Evolutionary conservation across 129 eudicot species (phyloP).

Genomic region (Chrysanthemum makinoi): DNA sequence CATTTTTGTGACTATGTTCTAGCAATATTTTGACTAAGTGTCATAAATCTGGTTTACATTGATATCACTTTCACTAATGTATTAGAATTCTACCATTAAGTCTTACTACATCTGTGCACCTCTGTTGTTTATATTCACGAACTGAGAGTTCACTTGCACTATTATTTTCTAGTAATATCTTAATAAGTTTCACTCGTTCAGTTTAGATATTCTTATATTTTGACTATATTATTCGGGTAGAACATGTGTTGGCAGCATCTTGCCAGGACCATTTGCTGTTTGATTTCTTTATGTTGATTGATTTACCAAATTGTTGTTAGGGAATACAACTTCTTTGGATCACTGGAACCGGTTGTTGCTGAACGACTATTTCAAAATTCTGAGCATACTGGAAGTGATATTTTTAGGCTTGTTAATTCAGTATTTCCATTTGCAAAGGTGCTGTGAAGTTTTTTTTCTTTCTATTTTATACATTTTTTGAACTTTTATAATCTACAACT

Average conservation of each 20-base stretch:
- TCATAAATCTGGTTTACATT: too few relatives aligned
- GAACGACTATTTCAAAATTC: conserved; percentile 84
- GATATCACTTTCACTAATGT: neutral
- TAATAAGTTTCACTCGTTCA: neutral
- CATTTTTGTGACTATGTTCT: too few relatives aligned
- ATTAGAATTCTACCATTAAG: conserved; percentile 12
- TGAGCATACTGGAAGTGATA: conserved; percentile 75
- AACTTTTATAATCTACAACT: too few relatives aligned
- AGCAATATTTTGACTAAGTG: too few relatives aligned
- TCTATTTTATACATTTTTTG: neutral
- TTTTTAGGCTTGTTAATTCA: conserved; percentile 72
- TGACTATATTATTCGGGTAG: too few relatives aligned
- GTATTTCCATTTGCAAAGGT: conserved; percentile 77
- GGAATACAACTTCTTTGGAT: conserved; percentile 53
- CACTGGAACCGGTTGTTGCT: conserved; percentile 69
- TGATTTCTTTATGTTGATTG: conserved; percentile 13
- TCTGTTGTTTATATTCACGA: conserved; percentile 9
- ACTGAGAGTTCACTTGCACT: neutral
- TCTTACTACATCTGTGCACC: neutral
- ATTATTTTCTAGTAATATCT: conserved; percentile 8
- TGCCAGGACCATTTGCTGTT: conserved; percentile 1
- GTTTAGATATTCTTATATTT: neutral
- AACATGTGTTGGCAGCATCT: conserved; percentile 10
- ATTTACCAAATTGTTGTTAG: conserved; percentile 36
- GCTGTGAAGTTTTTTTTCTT: conserved; percentile 6